phyloP scores from a whole-genome alignment of 2,329 filamentous ascomycete genomes.

The Aspergillus sp. region DNA sequence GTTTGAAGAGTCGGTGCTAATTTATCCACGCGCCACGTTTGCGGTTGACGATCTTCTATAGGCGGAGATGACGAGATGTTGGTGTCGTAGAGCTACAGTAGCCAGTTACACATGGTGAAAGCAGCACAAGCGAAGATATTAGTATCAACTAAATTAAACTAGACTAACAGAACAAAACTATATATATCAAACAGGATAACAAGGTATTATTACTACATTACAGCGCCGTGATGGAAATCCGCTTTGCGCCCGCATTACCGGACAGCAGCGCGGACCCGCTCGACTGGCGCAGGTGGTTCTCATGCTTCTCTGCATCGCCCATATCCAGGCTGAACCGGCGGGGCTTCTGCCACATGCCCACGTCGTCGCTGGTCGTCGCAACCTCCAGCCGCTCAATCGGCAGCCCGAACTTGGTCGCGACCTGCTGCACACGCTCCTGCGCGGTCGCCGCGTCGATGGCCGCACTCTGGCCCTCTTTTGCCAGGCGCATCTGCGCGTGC shows the following conservation, averaged over 20 bases:
- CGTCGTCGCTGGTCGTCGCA: constrained; percentile 20
- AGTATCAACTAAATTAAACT: neutral
- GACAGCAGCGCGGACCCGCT: constrained; percentile 29
- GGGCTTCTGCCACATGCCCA: constrained; percentile 34
- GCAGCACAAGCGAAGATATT: neutral
- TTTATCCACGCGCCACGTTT: neutral
- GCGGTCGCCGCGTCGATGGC: constrained; percentile 21
- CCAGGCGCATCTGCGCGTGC: constrained; percentile 27
- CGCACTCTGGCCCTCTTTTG: constrained; percentile 18
- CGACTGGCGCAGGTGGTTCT: constrained; percentile 31
- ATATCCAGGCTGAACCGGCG: constrained; percentile 35
- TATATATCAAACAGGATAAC: neutral
- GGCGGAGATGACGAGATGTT: neutral
- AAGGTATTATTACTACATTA: constrained; percentile 4
- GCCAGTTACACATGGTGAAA: neutral
- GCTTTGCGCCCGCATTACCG: constrained; percentile 26
- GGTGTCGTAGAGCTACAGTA: neutral
- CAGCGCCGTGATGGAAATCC: constrained; percentile 23
- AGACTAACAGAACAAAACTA: neutral
- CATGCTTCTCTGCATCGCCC: constrained; percentile 27
- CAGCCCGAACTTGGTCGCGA: constrained; percentile 30
- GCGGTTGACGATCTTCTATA: neutral
- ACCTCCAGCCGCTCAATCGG: constrained; percentile 23
- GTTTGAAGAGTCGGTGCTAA: neutral
- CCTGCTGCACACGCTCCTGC: constrained; percentile 25